These are phyloP conservation scores for Russula sp. DNA, from an alignment of 768 basidiomycete species.

Conservation along the genomic window DNA sequence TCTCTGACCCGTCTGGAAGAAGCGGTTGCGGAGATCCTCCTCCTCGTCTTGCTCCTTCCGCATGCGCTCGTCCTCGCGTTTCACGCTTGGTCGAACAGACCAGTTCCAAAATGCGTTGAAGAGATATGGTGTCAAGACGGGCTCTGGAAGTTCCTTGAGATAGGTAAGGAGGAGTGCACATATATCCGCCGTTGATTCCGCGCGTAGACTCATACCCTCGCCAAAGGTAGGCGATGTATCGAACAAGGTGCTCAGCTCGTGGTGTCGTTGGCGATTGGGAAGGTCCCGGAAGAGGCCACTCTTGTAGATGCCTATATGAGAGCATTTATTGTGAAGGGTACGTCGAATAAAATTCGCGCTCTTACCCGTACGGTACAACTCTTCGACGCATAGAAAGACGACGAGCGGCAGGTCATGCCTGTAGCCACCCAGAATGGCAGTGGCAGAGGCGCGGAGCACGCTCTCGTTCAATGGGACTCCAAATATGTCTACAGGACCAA, in stretches of 20 bases:
- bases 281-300: conserved; percentile 44
- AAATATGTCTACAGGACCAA: conserved; percentile 37
- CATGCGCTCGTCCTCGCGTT: conserved; percentile 36
- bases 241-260: conserved; percentile 41
- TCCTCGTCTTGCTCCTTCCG: conserved; percentile 37
- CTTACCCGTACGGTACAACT: conserved; percentile 46
- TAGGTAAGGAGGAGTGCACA: conserved; percentile 49
- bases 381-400: conserved; percentile 45
- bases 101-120: conserved; percentile 42
- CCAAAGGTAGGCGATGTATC: conserved; percentile 37
- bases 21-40: conserved; percentile 35
- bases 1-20: conserved; percentile 33
- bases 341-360: background rate
- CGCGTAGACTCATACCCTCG: conserved; percentile 31
- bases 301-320: conserved; percentile 42
- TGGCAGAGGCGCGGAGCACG: conserved; percentile 36
- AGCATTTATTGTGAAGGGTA: background rate
- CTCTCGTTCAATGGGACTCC: conserved; percentile 40
- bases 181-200: conserved; percentile 41
- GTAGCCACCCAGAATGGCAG: conserved; percentile 40
- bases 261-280: conserved; percentile 42
- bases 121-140: conserved; percentile 45
- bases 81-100: conserved; percentile 46
- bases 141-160: conserved; percentile 46
- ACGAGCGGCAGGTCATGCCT: conserved; percentile 42